Base-by-base conservation (phyloP, 805 yeast species). In the Metschnikowia reukaufii region DNA sequence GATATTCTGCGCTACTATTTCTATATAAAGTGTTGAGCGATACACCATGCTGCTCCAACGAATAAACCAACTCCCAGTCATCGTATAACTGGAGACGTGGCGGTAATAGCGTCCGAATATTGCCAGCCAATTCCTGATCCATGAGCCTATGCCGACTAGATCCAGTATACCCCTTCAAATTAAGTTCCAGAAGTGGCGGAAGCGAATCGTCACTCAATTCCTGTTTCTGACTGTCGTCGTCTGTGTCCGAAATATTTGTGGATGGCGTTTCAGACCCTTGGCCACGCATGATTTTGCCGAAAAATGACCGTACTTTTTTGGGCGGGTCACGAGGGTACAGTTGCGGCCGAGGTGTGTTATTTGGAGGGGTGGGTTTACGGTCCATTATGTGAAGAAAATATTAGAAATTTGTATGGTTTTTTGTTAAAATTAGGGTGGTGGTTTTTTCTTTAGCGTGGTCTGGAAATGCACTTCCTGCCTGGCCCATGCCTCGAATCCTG, bases 11-110 rank as follows among this genome's bases (percentile, higher is more conserved):
- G 38, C 69, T 69, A 45, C 80, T 65, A 38, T 74, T 70, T 13
- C 77, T 68, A 62, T 91, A 92, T 15, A 94, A 65, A 0, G 98
- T 90, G 48, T 78, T 82, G 44, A 92, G 64, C 0, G 96, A 87
- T 0, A 96, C 84, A 0, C 99, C 99, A 62, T 90, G 88, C 64
- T 89, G 97, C 56, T 91, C 97, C 50, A 88, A 66, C n/a, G 94
- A 84, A 62, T 91, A 92, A 2, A 83, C 64, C 41, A 94, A 65
- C 5, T 76, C 66, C 99, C 98, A 94, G 5, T 77, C 77, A 32
- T 85, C 83, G 50, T 80, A 80, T 19, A 92, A 72, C 62, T 89
- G 97, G 33, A 87, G 70, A 39, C 97, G 72, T 4, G 88, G 76
- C 0, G 97, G 96, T 49, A 94, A 63, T 44, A 88, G 74, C 21